Conservation (phyloP, 371 early-diverging fungal genomes). For the Cokeromyces recurvatus region DNA sequence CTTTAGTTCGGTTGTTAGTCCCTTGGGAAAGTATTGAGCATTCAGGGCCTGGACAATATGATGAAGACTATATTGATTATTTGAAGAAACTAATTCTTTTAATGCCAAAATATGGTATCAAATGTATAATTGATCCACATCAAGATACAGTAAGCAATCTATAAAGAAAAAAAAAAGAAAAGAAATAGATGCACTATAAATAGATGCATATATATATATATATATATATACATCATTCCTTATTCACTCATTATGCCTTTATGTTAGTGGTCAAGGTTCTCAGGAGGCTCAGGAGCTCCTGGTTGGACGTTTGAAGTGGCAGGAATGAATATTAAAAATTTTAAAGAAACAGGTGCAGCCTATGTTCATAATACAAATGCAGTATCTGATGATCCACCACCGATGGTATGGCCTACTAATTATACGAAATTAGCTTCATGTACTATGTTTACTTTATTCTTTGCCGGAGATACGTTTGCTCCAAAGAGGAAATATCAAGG, state of each 20-base stretch:
- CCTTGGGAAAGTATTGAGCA: slow-evolving; percentile 85
- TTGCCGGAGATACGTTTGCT: slow-evolving; percentile 73
- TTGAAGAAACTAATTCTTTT: slow-evolving; percentile 54
- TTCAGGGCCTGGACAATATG: slow-evolving; percentile 70
- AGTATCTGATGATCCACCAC: slow-evolving; percentile 56
- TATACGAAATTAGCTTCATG: slow-evolving; percentile 74
- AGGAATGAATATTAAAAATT: slow-evolving; percentile 65
- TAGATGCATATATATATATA: background rate
- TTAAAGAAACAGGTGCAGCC: slow-evolving; percentile 73
- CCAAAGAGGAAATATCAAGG: slow-evolving; percentile 52
- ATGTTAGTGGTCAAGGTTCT: slow-evolving; percentile 60
- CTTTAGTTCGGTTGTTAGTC: slow-evolving; percentile 65
- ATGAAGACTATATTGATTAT: slow-evolving; percentile 77
- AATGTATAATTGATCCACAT: slow-evolving; percentile 79
- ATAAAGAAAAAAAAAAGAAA: background rate
- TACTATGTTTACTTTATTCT: slow-evolving; percentile 86
- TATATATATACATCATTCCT: background rate
- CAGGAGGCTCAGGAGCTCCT: slow-evolving; percentile 69
- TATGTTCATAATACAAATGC: slow-evolving; percentile 71
- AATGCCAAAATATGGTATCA: slow-evolving; percentile 69
- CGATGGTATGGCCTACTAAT: slow-evolving; percentile 87
- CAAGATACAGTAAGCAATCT: slow-evolving; percentile 49
- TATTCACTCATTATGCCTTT: too few relatives aligned
- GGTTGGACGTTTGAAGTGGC: slow-evolving; percentile 70
- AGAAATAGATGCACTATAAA: too few relatives aligned